Percentiles rank a stretch among this genome's conserved stretches.
These are phyloP conservation scores for Plenodomus lindquistii DNA, from an alignment of 2,329 filamentous ascomycete species.

Conservation along the genomic window DNA sequence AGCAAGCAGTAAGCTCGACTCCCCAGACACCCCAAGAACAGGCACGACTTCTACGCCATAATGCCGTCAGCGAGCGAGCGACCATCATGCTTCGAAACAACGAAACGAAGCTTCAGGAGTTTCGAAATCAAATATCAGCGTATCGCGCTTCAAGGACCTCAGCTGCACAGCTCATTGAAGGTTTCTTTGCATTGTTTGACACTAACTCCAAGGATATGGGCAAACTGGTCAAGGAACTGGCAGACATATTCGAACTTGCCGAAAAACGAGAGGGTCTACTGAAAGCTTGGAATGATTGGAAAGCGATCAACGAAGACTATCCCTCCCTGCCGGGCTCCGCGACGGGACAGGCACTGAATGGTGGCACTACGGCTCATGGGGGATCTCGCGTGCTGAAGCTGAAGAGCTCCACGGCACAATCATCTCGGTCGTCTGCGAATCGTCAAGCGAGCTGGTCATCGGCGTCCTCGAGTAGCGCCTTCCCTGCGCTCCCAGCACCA, in stretches of 20 bases:
- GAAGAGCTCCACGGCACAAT: conserved; percentile 71
- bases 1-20: conserved; percentile 16
- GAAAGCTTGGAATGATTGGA: conserved; percentile 92
- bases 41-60: conserved; percentile 77
- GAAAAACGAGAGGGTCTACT: conserved; percentile 73
- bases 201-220: conserved; percentile 79
- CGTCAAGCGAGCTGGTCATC: conserved; percentile 62
- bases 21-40: conserved; percentile 72
- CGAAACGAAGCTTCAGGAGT: conserved; percentile 71
- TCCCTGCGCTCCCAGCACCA: conserved; percentile 37
- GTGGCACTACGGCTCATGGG: conserved; percentile 52
- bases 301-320: conserved; percentile 94
- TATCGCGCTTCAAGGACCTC: conserved; percentile 73
- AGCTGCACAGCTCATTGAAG: conserved; percentile 78
- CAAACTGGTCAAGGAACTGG: conserved; percentile 86
- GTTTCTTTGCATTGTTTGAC: conserved; percentile 86
- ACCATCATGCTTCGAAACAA: conserved; percentile 80
- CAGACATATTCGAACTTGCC: conserved; percentile 88
- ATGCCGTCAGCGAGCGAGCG: conserved; percentile 83
- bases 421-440: conserved; percentile 62
- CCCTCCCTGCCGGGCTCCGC: conserved; percentile 77
- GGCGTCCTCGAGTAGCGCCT: conserved; percentile 40
- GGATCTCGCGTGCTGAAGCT: conserved; percentile 68
- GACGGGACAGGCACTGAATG: conserved; percentile 46
- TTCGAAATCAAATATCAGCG: conserved; percentile 77